These are phyloP conservation scores for Aspergillus fischeri DNA, from an alignment of 2,329 filamentous ascomycete genomes.

Conservation along the genomic window DNA sequence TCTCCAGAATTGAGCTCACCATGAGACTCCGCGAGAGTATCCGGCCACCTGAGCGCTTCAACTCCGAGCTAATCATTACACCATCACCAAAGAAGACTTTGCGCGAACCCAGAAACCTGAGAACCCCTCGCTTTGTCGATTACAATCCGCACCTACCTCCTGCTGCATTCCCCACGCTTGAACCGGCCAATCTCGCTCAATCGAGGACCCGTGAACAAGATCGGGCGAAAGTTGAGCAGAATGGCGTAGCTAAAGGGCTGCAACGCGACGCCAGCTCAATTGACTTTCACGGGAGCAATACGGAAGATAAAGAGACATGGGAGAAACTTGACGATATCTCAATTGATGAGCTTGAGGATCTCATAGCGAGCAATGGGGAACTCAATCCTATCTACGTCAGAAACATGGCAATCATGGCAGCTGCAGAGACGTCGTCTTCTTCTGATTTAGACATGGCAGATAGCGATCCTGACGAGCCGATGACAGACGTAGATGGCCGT, in stretches of 20 bases:
- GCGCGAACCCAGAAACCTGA: conserved; percentile 10
- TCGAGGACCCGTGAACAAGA: background rate
- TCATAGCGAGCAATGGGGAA: conserved; percentile 25
- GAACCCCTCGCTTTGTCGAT: conserved; percentile 18
- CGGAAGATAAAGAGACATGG: background rate
- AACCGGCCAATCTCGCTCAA: conserved; percentile 10
- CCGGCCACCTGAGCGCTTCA: conserved; percentile 24
- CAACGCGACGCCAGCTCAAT: background rate
- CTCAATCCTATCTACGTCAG: conserved; percentile 23
- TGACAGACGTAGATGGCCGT: background rate
- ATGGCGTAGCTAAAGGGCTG: background rate
- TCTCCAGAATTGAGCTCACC: background rate
- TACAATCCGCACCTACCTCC: conserved; percentile 39
- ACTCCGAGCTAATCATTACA: conserved; percentile 22
- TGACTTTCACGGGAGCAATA: background rate
- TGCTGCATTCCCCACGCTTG: conserved; percentile 41
- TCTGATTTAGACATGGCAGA: conserved; percentile 14
- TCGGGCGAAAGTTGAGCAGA: background rate
- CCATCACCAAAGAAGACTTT: conserved; percentile 9
- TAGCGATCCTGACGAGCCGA: conserved; percentile 14
- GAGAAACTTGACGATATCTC: conserved; percentile 11
- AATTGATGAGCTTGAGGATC: conserved; percentile 16
- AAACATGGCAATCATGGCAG: conserved; percentile 25
- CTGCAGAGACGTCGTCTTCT: background rate
- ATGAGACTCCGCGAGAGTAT: conserved; percentile 34